phyloP scores from a whole-genome alignment of 2,329 filamentous ascomycete genomes.

The Coniosporium tulheliwenetii region DNA sequence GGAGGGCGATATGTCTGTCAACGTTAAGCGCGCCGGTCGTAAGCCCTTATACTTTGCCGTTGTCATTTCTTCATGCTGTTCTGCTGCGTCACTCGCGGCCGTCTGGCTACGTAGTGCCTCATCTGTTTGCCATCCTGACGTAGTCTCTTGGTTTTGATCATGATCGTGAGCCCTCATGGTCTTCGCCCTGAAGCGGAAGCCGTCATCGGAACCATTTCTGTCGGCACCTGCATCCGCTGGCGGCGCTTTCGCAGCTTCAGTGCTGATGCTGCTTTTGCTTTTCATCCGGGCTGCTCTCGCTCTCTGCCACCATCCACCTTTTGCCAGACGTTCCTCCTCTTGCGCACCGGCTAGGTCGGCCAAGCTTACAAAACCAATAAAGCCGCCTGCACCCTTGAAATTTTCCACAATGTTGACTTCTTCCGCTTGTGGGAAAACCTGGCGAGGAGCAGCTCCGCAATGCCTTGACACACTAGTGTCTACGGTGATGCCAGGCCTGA shows the following conservation, averaged over 20 bases:
- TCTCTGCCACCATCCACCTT: neutral
- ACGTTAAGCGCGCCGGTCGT: constrained; percentile 11
- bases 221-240: no score
- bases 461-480: constrained; percentile 51
- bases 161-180: constrained; percentile 9
- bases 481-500: constrained; percentile 16
- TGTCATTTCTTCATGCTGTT: constrained; percentile 26
- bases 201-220: neutral
- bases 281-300: no score
- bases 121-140: constrained; percentile 14
- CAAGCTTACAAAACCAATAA: constrained; percentile 3
- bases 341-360: neutral
- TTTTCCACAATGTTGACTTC: no score
- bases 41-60: constrained; percentile 23
- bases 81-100: neutral
- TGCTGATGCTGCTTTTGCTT: no score
- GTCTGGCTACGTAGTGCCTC: constrained; percentile 4
- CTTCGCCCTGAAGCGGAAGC: constrained; percentile 7
- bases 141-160: constrained; percentile 2
- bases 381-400: no score
- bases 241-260: no score
- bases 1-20: constrained; percentile 45
- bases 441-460: constrained; percentile 26
- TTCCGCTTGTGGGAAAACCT: constrained; percentile 19
- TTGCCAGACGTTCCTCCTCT: neutral